Evolutionary conservation across 352 stramenopile genomes (phyloP), one percentile per base, ranked within the genome.

Genomic region (Peronosclerospora sorghi): DNA sequence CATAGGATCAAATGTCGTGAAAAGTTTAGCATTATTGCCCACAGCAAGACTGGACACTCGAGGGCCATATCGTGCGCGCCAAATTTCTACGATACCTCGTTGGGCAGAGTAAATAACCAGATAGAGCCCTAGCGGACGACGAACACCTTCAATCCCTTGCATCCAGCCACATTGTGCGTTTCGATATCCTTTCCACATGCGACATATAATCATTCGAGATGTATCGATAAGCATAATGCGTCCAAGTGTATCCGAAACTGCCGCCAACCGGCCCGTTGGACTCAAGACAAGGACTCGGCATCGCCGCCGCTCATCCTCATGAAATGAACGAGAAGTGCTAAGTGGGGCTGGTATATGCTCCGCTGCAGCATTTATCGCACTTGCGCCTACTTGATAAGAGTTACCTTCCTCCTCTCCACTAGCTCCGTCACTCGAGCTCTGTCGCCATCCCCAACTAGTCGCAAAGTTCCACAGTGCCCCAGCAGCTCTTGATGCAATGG

Each of bases 131-230:
- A 47, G 57, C 1, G 59, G 54, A 2, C 72, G 60, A 42, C 50
- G 48, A 23, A 57, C 45, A 34, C 69, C 69, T 72, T 86, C 73
- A 0, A 36, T 53, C 9, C 70, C 69, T 50, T 88, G 73, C 70
- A 92, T 88, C 79, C 79, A 92, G 0, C 68, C 79, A 14, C 61
- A 75, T 41, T 92, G 79, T 1, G 76, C 79, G 48, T 86, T 84
- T 4, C 79, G 74, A 51, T 92, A 92, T 7, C 79, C 79, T 62
- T 92, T 92, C 79, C 79, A 92, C 65, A 92, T 86, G 15, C 79
- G 72, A 52, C 89, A 81, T 12, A 89, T 51, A 19, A 82, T 59
- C 79, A 92, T 89, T 23, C 74, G 68, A 24, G 60, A 73, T 2
- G 74, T 92, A 43, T 92, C 79, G 1, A 92, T 57, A 23, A 92